Conservation (phyloP, 495 filamentous ascomycete genomes). For the Talaromyces ruber region DNA sequence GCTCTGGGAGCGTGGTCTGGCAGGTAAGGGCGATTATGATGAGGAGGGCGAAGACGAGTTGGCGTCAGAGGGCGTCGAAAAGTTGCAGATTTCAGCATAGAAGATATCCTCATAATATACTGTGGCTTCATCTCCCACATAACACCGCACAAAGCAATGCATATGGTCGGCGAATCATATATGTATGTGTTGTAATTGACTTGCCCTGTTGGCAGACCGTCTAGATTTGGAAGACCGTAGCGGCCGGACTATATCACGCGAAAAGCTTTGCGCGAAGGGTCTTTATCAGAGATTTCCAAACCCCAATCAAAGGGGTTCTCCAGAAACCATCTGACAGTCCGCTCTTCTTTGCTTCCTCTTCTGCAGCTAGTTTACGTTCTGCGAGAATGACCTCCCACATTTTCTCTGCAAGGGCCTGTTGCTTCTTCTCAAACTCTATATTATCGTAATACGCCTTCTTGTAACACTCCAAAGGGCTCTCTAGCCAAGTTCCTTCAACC, state of each 20-base stretch:
- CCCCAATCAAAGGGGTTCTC: background rate
- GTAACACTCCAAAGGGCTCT: constrained; percentile 11
- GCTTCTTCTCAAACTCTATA: constrained; percentile 15
- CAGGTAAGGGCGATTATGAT: constrained; percentile 64
- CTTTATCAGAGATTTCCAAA: background rate
- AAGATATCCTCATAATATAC: background rate
- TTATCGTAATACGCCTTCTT: constrained; percentile 15
- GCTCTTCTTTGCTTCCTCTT: constrained; percentile 19
- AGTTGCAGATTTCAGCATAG: constrained; percentile 56
- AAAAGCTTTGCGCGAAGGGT: background rate
- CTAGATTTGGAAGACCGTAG: too few relatives aligned
- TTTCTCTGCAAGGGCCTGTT: constrained; percentile 20
- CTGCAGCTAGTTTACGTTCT: constrained; percentile 26
- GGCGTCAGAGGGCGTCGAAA: constrained; percentile 51
- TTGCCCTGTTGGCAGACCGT: background rate
- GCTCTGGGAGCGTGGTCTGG: constrained; percentile 78
- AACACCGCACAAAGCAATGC: background rate
- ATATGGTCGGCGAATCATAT: background rate
- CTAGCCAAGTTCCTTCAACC: constrained; percentile 15
- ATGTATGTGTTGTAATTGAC: background rate
- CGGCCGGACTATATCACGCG: background rate
- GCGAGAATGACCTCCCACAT: constrained; percentile 37
- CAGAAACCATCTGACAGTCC: constrained; percentile 5
- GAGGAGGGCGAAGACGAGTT: constrained; percentile 50
- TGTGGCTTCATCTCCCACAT: background rate